Evolutionary conservation across 2,329 filamentous ascomycete genomes (phyloP).

Genomic region (Fusarium abutilonis): DNA sequence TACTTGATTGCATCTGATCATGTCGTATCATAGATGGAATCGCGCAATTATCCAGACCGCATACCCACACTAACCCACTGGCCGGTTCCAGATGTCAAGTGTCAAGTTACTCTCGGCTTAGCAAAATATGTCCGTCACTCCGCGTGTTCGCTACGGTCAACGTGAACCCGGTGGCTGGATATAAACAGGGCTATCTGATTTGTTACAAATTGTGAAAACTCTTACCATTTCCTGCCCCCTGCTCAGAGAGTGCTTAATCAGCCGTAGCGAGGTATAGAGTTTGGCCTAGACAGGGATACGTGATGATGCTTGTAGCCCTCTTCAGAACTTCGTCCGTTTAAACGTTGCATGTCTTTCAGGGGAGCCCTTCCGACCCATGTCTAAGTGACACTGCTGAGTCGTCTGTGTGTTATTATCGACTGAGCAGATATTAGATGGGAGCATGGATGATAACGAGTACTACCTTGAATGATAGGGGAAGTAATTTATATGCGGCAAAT

Average conservation of each 20-base stretch:
- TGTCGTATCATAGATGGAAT: no score
- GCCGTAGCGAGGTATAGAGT: slow-evolving; percentile 3
- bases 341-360: not conserved
- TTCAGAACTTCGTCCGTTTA: slow-evolving; percentile 2
- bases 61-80: no score
- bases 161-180: no score
- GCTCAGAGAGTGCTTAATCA: not conserved
- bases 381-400: no score
- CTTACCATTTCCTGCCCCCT: not conserved
- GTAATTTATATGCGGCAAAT: not conserved
- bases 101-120: not conserved
- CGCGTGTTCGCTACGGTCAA: not conserved
- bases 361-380: not conserved
- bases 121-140: not conserved
- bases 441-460: not conserved
- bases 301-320: not conserved
- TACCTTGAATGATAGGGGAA: not conserved
- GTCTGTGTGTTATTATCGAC: no score
- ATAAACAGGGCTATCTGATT: not conserved
- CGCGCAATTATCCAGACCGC: no score
- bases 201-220: not conserved
- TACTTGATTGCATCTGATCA: no score
- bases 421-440: no score
- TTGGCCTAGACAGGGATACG: not conserved
- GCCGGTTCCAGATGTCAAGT: not conserved